Conservation (phyloP, 768 basidiomycete genomes). For the Gloeophyllum trabeum region DNA sequence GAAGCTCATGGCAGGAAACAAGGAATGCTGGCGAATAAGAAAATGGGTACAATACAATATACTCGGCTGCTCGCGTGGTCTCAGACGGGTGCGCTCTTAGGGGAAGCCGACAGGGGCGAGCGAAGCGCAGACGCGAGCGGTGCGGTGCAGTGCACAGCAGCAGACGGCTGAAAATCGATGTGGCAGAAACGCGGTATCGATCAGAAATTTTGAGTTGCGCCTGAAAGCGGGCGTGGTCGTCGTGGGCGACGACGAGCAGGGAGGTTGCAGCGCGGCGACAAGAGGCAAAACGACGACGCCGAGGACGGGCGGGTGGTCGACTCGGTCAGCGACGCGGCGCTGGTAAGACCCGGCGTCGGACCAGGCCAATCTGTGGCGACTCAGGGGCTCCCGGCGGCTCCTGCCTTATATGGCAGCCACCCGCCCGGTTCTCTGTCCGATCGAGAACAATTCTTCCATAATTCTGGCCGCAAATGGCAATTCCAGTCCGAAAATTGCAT, state of each 20-base stretch:
- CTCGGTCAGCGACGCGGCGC: not conserved
- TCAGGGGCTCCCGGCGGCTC: too few relatives aligned
- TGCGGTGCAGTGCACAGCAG: not conserved
- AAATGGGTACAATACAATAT: too few relatives aligned
- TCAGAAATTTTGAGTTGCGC: not conserved
- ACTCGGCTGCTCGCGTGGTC: not conserved
- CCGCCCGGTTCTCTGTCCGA: too few relatives aligned
- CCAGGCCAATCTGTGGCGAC: not conserved
- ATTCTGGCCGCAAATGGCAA: too few relatives aligned
- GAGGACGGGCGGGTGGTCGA: not conserved
- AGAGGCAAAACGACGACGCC: not conserved
- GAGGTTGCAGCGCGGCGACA: not conserved
- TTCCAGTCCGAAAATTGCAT: too few relatives aligned
- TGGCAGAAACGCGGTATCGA: not conserved
- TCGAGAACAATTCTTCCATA: too few relatives aligned
- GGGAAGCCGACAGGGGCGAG: not conserved
- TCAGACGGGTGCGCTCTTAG: not conserved
- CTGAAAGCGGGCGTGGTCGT: not conserved
- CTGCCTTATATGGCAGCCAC: too few relatives aligned
- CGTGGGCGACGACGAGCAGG: not conserved
- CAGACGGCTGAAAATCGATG: not conserved
- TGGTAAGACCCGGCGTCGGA: not conserved
- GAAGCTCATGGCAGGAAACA: conserved; percentile 19
- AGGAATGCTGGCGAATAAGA: conserved; percentile 6
- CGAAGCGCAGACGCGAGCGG: not conserved